These are phyloP conservation scores for Ilex paraguariensis DNA, from an alignment of 305 asterid species.

Conservation along the genomic window DNA sequence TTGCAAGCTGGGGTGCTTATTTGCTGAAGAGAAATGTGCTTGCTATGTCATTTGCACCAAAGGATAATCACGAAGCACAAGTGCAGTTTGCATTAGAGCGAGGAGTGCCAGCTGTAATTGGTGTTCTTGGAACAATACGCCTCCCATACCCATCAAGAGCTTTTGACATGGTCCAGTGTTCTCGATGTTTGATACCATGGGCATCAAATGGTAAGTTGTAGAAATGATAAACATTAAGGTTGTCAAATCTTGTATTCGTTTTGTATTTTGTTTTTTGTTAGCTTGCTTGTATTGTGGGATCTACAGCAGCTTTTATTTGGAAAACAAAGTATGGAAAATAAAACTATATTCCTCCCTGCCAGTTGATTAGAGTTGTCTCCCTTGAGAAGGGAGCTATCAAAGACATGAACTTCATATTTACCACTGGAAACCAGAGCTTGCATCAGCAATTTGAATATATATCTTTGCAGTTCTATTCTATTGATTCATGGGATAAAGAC, in stretches of 20 bases:
- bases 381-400: background rate
- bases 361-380: too few relatives aligned
- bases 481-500: too few relatives aligned
- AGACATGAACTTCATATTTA: background rate
- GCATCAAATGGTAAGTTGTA: background rate
- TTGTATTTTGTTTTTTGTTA: background rate
- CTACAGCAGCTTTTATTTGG: too few relatives aligned
- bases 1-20: background rate
- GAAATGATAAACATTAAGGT: background rate
- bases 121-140: background rate
- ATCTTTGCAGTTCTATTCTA: too few relatives aligned
- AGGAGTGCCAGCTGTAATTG: background rate
- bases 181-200: background rate
- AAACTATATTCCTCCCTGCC: background rate
- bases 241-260: background rate
- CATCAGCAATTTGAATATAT: too few relatives aligned
- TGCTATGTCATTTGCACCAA: background rate
- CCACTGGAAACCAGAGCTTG: background rate
- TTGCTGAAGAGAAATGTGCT: background rate
- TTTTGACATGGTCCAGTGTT: background rate
- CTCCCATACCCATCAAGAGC: background rate
- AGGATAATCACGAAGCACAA: background rate
- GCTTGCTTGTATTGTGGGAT: background rate
- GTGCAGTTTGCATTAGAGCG: background rate
- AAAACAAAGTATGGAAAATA: too few relatives aligned